phyloP scores from a whole-genome alignment of 164 flowering plant genomes.

The Tetrastigma voinierianum region DNA sequence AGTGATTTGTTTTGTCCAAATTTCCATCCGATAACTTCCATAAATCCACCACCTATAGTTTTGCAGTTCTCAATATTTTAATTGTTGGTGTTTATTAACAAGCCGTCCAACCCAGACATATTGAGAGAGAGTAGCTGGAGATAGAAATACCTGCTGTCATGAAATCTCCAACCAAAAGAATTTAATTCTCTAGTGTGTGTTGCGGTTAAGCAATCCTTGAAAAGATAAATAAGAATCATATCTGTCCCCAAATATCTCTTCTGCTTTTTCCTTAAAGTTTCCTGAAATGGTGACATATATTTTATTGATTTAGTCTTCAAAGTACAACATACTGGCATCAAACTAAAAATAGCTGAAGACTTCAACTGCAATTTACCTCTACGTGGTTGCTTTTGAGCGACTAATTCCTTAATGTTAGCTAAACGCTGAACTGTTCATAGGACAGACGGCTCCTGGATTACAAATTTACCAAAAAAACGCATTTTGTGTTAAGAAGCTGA shows the following conservation, averaged over 20 bases:
- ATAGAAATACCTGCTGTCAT: conserved; percentile 4
- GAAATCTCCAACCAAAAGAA: conserved; percentile 1
- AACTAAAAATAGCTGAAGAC: not conserved
- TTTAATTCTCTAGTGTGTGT: conserved; percentile 24
- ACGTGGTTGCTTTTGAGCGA: conserved; percentile 90
- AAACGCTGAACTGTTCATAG: conserved; percentile 90
- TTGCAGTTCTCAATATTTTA: too few relatives aligned
- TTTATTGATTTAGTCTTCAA: not conserved
- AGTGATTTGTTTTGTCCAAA: too few relatives aligned
- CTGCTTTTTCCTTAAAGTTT: conserved; percentile 87
- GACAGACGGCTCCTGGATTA: conserved; percentile 81
- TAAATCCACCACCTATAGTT: too few relatives aligned
- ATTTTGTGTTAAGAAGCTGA: not conserved
- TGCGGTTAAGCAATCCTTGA: conserved; percentile 88
- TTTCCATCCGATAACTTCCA: too few relatives aligned
- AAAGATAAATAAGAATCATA: conserved; percentile 82
- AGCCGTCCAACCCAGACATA: too few relatives aligned
- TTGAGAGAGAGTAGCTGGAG: not conserved
- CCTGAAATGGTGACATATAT: conserved; percentile 39
- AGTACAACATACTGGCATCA: not conserved
- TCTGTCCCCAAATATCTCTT: conserved; percentile 88
- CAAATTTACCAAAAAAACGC: conserved; percentile 10
- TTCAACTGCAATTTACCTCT: conserved; percentile 50
- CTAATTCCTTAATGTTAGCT: conserved; percentile 85
- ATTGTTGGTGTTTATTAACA: too few relatives aligned